Conservation (phyloP, 202 grass and related monocot genomes). For the Thinopyrum obtusiflorum region DNA sequence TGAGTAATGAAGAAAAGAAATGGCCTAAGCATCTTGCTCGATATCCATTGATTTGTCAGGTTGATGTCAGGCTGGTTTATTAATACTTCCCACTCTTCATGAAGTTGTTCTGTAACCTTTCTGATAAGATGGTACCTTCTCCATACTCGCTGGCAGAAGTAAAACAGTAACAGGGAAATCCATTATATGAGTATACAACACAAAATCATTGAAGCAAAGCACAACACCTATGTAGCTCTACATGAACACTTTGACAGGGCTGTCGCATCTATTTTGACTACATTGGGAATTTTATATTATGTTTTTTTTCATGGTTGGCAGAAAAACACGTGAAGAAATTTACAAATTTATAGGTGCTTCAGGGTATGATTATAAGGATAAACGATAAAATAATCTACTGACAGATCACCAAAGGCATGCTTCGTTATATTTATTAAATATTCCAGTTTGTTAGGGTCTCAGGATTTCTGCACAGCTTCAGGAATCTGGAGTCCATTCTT, state of each 20-base stretch:
- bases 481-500: not conserved
- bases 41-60: slow-evolving; percentile 69
- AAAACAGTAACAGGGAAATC: slow-evolving; percentile 7
- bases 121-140: slow-evolving; percentile 61
- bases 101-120: slow-evolving; percentile 58
- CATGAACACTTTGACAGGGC: not conserved
- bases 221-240: slow-evolving; percentile 5
- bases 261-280: not conserved
- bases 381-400: not conserved
- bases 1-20: slow-evolving; percentile 87
- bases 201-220: slow-evolving; percentile 1
- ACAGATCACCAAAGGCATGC: not conserved
- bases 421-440: not conserved
- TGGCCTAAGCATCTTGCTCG: slow-evolving; percentile 71
- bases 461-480: not conserved
- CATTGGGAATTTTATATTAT: not conserved
- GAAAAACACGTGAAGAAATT: not conserved
- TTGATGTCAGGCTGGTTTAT: slow-evolving; percentile 44
- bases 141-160: slow-evolving; percentile 66
- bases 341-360: not conserved
- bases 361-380: not conserved
- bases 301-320: not conserved
- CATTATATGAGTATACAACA: not conserved
- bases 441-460: not conserved
- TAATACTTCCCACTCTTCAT: slow-evolving; percentile 63